Base-by-base conservation (phyloP, 306 rosid genomes). In the Trichosanthes truncata region DNA sequence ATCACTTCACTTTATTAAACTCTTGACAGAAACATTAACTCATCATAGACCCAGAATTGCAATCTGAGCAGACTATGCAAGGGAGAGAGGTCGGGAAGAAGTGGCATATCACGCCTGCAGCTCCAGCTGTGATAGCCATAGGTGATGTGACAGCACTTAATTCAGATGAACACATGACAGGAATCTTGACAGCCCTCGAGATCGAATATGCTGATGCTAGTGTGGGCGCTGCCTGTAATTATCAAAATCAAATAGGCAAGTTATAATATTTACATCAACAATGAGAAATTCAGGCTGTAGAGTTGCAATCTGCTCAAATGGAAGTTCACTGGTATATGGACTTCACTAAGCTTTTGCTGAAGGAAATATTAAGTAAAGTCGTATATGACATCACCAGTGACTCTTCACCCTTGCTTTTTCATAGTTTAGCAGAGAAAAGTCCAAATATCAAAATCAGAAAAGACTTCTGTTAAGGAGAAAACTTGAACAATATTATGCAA, bases 101-200 rank as follows among this genome's bases (percentile, higher is more conserved):
- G 77, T 6, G 52, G 9, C 93, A 26, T 89, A 94, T 97, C 91
- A 94, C 98, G 29, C 98, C 98, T 8, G 98, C 84, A 41, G 98
- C 97, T 68, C 98, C 98, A 9, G 95, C 97, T 35, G 95, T 79
- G 84, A 94, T 88, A 82, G 97, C 98, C 98, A 94, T 88, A 60
- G 98, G 97, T 20, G 92, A 93, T 2, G 97, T 92, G 40, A 92
- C 97, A 57, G 97, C 83, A 57, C 97, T 94, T 65, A 92, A 77
- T 79, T 97, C 98, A 0, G 97, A 94, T 4, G 97, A 88, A 51
- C 98, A 92, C 93, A 94, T 88, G 77, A 94, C 92, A 17, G 95
- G 97, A 80, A 94, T 89, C 83, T 89, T 91, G 40, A 94, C 97
- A 45, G 98, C 97, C 79, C 93, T 81, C 1, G 97, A 92, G 83